phyloP scores from a whole-genome alignment of 2,329 filamentous ascomycete genomes.

The Mariannaea sp. region DNA sequence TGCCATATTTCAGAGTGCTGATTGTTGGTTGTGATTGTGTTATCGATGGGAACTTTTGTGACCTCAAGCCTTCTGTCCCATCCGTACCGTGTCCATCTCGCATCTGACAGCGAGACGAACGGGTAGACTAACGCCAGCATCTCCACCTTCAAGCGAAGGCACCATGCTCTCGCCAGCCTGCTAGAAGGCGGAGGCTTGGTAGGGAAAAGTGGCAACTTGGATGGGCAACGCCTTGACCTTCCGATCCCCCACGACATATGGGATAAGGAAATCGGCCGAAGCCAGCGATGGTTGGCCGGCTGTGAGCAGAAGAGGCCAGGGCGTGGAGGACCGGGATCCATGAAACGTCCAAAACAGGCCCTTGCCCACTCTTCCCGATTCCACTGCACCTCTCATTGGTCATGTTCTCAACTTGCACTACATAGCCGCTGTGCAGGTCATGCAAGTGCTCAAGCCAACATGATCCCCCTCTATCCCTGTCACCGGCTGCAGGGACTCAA shows the following conservation, averaged over 20 bases:
- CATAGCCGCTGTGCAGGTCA: constrained; percentile 50
- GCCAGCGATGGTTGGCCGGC: constrained; percentile 26
- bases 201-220: constrained; percentile 36
- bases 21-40: constrained; percentile 5
- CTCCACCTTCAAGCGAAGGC: constrained; percentile 31
- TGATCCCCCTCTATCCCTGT: constrained; percentile 36
- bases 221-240: constrained; percentile 31
- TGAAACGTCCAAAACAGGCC: constrained; percentile 41
- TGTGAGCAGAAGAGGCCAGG: constrained; percentile 29
- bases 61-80: constrained; percentile 20
- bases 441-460: constrained; percentile 48
- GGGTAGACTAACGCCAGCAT: constrained; percentile 44
- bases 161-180: constrained; percentile 38
- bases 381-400: constrained; percentile 40
- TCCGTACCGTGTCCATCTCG: constrained; percentile 33
- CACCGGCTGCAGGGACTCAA: constrained; percentile 40
- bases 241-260: constrained; percentile 28
- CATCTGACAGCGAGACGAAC: constrained; percentile 39
- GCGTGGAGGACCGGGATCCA: constrained; percentile 32
- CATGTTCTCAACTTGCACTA: constrained; percentile 43
- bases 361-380: constrained; percentile 36
- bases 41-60: constrained; percentile 30
- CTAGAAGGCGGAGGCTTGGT: constrained; percentile 26
- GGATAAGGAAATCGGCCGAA: constrained; percentile 17
- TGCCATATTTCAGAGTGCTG: constrained; percentile 3